Evolutionary conservation across 352 stramenopile species (phyloP).

Genomic region (Globisporangium orthogonon): DNA sequence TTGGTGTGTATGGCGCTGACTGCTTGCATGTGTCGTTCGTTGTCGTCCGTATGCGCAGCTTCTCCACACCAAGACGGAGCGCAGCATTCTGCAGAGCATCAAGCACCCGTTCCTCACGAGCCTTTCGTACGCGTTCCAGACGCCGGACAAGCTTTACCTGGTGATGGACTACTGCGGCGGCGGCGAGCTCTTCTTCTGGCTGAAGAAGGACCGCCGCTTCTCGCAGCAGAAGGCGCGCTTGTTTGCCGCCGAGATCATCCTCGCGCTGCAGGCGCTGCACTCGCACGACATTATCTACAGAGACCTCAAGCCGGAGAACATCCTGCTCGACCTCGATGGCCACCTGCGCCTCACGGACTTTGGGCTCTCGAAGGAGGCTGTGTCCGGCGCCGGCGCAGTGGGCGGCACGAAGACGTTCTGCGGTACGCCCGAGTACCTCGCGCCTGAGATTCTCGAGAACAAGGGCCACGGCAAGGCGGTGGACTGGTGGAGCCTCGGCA

Average conservation of each 20-base stretch:
- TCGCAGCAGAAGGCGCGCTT: conserved; percentile 89
- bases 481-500: conserved; percentile 90
- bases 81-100: conserved; percentile 90
- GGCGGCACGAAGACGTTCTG: conserved; percentile 90
- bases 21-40: neutral
- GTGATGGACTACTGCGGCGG: conserved; percentile 93
- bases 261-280: conserved; percentile 91
- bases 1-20: neutral
- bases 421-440: conserved; percentile 93
- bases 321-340: conserved; percentile 90
- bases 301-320: conserved; percentile 96
- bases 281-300: conserved; percentile 95
- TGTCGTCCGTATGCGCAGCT: conserved; percentile 20
- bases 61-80: conserved; percentile 91
- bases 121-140: conserved; percentile 87
- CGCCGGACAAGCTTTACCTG: conserved; percentile 91
- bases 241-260: conserved; percentile 92
- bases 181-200: conserved; percentile 94
- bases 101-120: conserved; percentile 90
- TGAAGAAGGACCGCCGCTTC: conserved; percentile 93
- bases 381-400: conserved; percentile 72
- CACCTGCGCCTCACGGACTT: conserved; percentile 95
- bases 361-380: conserved; percentile 91
- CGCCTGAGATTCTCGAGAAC: conserved; percentile 93
- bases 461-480: conserved; percentile 89